Conservation (phyloP, 2,329 filamentous ascomycete genomes). For the Aspergillus pseudonomiae region DNA sequence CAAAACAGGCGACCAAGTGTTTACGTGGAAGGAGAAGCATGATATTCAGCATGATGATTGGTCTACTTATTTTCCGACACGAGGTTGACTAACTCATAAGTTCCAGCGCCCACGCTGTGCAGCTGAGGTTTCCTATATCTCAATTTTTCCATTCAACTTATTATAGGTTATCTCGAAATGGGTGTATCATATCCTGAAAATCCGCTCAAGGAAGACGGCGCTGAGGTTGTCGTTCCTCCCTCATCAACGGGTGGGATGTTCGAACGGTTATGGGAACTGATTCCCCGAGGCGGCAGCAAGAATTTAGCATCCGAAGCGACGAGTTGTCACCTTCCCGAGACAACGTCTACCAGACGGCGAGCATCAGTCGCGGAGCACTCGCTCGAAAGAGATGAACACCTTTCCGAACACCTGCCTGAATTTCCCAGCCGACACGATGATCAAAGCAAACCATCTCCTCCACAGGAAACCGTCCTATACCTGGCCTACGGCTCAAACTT, state of each 20-base stretch:
- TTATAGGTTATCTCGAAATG: neutral
- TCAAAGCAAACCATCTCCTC: neutral
- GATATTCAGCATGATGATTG: neutral
- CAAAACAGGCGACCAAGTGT: neutral
- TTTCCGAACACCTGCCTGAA: slow-evolving; percentile 22
- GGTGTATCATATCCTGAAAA: neutral
- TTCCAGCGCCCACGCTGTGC: neutral
- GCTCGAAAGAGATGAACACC: slow-evolving; percentile 28
- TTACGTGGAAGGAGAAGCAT: neutral
- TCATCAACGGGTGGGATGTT: slow-evolving; percentile 8
- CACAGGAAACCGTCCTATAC: slow-evolving; percentile 67
- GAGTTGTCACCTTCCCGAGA: slow-evolving; percentile 19
- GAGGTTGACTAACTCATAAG: neutral
- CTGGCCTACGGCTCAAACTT: slow-evolving; percentile 94
- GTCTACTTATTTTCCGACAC: neutral
- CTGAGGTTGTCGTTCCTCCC: neutral
- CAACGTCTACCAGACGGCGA: slow-evolving; percentile 23
- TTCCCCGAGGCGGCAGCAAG: neutral
- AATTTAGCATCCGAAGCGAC: neutral
- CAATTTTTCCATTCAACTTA: neutral
- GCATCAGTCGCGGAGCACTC: slow-evolving; percentile 27
- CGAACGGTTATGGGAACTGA: slow-evolving; percentile 17
- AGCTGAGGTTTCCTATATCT: neutral
- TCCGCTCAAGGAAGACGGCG: slow-evolving; percentile 5
- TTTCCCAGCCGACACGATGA: neutral